Evolutionary conservation across 768 basidiomycete genomes (phyloP), one percentile per base, ranked within the genome.

Genomic region (Termitomyces sp.): DNA sequence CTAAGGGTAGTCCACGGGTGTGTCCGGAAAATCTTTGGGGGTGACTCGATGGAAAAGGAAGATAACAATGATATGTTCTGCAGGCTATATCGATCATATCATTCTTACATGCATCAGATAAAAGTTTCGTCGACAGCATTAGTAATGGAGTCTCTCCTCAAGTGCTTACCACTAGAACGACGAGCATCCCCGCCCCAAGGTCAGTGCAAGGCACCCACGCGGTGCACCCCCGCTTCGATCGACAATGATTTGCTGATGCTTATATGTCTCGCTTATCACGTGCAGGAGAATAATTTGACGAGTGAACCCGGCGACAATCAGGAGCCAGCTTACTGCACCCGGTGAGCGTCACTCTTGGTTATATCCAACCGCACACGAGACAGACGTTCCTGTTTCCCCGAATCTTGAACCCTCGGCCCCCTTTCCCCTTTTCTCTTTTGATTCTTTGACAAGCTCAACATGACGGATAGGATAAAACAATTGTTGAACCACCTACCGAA

Each of bases 391-490:
- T 46, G 14, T 44, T 46, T 45, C 40, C 14, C 12, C 33, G 12
- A 31, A 41, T 41, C 48, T 38, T 15, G 15, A 33, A 50, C 21
- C 3, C 31, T 37, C 31, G 14, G 12, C n/a, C 17, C 35, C 15
- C 23, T 23, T 2, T 23, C n/a, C 35, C 47, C 28, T 30, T 44
- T 12, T 30, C 26, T 40, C 38, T 50, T 33, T 33, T 10, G 31
- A 10, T 33, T 33, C 51, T 26, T 53, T 56, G 61, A 62, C 51
- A 60, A 52, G 60, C 49, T 50, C 42, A 52, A 28, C 35, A 86
- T 85, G 85, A 70, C 79, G 31, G 66, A 68, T 67, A 86, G 88
- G 72, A 70, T 88, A 37, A 75, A 79, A 56, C 86, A 87, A 67
- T 62, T 89, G 47, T 67, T 76, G 53, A 73, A 73, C 55, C 87